These are phyloP conservation scores for Fusarium redolens DNA, from an alignment of 2,329 filamentous ascomycete species.

Conservation along the genomic window DNA sequence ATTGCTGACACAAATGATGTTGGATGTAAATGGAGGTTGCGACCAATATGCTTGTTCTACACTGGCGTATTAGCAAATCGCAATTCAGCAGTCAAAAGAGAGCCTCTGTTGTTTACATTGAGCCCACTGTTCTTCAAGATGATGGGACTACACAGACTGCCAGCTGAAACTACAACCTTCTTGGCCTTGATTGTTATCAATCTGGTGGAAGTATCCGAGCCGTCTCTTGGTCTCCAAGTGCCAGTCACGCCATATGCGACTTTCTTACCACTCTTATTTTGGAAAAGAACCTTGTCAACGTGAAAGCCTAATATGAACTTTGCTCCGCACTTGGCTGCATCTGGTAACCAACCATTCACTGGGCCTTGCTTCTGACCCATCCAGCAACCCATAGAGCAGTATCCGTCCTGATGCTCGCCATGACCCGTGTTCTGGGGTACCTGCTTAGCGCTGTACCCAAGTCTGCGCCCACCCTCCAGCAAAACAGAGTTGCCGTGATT, in stretches of 20 bases:
- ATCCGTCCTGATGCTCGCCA: not conserved
- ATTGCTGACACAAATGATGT: not conserved
- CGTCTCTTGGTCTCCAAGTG: not conserved
- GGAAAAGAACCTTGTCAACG: not conserved
- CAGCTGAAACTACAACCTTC: not conserved
- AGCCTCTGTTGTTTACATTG: not conserved
- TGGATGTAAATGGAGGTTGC: not conserved
- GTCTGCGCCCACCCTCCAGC: not conserved
- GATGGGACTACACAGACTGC: not conserved
- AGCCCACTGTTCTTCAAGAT: not conserved
- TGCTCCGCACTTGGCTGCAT: not conserved
- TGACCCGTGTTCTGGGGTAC: not conserved
- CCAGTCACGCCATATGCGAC: not conserved
- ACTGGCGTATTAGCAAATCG: not conserved
- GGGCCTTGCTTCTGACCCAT: not conserved
- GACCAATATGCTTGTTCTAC: constrained; percentile 4
- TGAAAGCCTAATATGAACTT: not conserved
- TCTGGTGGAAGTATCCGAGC: accelerated
- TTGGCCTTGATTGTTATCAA: not conserved
- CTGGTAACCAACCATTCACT: not conserved
- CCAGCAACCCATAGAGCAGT: not conserved
- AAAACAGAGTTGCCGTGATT: not conserved
- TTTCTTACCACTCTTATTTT: not conserved
- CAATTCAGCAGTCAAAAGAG: no score
- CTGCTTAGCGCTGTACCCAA: not conserved